Evolutionary conservation across 2,329 filamentous ascomycete genomes (phyloP), one percentile per base, ranked within the genome.

Genomic region (Paecilomyces fulvus): DNA sequence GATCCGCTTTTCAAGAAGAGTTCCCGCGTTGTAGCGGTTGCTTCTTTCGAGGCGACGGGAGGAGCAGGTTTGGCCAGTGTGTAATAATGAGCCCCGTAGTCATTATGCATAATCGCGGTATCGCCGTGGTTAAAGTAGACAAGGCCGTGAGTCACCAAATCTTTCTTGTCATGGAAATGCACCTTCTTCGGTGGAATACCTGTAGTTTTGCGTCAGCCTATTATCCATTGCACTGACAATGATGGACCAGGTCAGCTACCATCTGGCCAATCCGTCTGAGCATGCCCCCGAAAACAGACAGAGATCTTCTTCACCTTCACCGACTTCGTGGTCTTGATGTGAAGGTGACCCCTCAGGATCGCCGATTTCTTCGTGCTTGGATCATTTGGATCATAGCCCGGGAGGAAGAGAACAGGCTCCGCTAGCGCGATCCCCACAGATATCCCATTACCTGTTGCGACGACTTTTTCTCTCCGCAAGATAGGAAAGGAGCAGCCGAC

Each of bases 231-330:
- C 46, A 37, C 12, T 21, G 49, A 25, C 30, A 21, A 21, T 23
- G 30, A 53, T 20, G 49, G 33, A 54, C 30, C 54, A 23, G 48
- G 28, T 31, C 51, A 55, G 62, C 56, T 67, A 82, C 84, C 90
- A 76, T 97, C 94, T 14, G 94, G 92, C 94, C 94, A 99, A 68
- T 96, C 91, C 1, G 94, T 97, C 61, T 88, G 83, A 2, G 91
- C 90, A 68, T 85, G 87, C 30, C 92, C 94, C 46, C 86, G 83
- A 63, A 99, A 89, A 65, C 89, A 92, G 54, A 99, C 79, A 5
- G 88, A 91, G 23, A 99, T 83, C 3, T 90, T 87, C 77, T 96
- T 96, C 63, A 99, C 86, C 74, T 99, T 99, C 51, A 91, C 85
- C 61, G 89, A 88, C 69, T 97, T 97, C 50, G 88, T 86, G 11